Percentiles rank a stretch among this genome's conserved stretches.
These are phyloP conservation scores for Marchantia paleacea DNA, from an alignment of 225 moss, liverwort and hornwort species.

Conservation along the genomic window DNA sequence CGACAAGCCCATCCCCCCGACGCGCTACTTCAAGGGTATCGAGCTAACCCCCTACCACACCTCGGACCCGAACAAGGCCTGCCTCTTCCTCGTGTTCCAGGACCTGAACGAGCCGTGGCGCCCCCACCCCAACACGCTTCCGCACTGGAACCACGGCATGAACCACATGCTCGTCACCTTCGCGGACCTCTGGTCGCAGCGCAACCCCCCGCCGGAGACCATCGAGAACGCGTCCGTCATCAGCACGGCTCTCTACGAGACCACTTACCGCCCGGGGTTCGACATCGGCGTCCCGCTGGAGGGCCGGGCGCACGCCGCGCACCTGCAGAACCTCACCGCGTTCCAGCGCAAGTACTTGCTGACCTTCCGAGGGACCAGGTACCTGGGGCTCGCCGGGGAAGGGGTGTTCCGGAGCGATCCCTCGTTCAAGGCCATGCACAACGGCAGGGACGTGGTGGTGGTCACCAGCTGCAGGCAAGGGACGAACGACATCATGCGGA, in stretches of 20 bases:
- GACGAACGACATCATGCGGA: slow-evolving; percentile 39
- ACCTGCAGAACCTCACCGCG: slow-evolving; percentile 45
- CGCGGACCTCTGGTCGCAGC: slow-evolving; percentile 62
- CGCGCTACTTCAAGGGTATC: slow-evolving; percentile 43
- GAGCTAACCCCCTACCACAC: slow-evolving; percentile 52
- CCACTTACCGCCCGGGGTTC: slow-evolving; percentile 61
- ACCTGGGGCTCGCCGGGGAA: slow-evolving; percentile 52
- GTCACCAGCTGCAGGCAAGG: slow-evolving; percentile 56
- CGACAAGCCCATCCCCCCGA: slow-evolving; percentile 49
- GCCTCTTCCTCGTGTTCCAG: slow-evolving; percentile 68
- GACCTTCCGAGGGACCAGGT: slow-evolving; percentile 70
- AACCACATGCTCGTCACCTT: slow-evolving; percentile 74
- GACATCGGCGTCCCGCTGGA: slow-evolving; percentile 66
- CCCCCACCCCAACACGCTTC: slow-evolving; percentile 51
- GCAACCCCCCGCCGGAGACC: slow-evolving; percentile 50
- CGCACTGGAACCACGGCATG: slow-evolving; percentile 59
- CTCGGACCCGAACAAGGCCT: slow-evolving; percentile 52
- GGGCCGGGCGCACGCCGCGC: slow-evolving; percentile 27
- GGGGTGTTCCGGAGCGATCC: slow-evolving; percentile 58
- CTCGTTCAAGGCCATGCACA: slow-evolving; percentile 55
- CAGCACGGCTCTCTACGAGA: slow-evolving; percentile 57
- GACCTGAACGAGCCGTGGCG: slow-evolving; percentile 36
- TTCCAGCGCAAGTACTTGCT: slow-evolving; percentile 61
- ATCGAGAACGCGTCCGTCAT: slow-evolving; percentile 71
- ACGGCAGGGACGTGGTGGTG: slow-evolving; percentile 61